Evolutionary conservation across 2,329 filamentous ascomycete species (phyloP), one percentile per base, ranked within the genome.

Genomic region (Ciborinia camelliae): DNA sequence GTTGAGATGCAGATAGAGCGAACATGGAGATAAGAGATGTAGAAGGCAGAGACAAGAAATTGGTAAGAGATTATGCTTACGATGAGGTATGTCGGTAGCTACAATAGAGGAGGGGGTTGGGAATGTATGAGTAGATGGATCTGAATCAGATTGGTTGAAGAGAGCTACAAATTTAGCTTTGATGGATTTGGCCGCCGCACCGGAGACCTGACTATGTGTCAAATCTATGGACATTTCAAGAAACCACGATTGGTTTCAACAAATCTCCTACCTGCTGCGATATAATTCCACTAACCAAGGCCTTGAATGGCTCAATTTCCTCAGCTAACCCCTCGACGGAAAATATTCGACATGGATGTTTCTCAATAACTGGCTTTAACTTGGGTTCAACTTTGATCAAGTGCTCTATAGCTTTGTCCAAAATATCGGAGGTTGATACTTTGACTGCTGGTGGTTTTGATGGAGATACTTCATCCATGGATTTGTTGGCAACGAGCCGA

Each of bases 151-250:
- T 79, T 75, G 43, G 62, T 76, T 71, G 76, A 97, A 97, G 7
- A 97, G 79, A 1, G 80, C 82, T 26, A 96, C 79, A 75, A 97
- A 97, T 69, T 91, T 94, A 58, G 84, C 84, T 76, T 94, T 93
- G 78, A 99, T 98, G 7, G 90, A 90, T 70, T 86, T 89, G 15
- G 95, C 95, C 0, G 95, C 95, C 7, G 92, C 92, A 23, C 94
- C 92, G 0, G 92, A 97, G 26, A 99, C 94, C 73, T 74, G 18
- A 23, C 52, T 37, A 15, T 15, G 8, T 47, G 39, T 55, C 18
- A 62, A 43, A 32, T 18, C 10, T 6, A 43, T 37, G 20, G 3
- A 20, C 0, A n/a, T 37, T 15, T 8, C n/a, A 10, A 15, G 30
- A n/a, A 20, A 43, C 3, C 20, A 28, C 26, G 12, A 20, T 62